Evolutionary conservation across 192 early-diverging fungal genomes (phyloP).

Genomic region (Coemansia asiatica): DNA sequence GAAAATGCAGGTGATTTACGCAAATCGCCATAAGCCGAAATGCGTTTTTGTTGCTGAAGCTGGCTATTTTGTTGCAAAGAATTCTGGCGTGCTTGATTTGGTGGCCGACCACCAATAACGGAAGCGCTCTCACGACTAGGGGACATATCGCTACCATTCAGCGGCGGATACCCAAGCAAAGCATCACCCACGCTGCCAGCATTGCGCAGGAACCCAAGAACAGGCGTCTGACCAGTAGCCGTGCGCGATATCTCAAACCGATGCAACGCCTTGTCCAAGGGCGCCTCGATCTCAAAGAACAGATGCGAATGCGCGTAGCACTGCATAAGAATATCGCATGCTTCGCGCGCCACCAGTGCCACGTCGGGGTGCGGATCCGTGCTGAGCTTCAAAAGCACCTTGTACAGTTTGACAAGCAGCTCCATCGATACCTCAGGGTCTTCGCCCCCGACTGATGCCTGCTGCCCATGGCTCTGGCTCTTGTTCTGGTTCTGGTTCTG

Average conservation of each 20-base stretch:
- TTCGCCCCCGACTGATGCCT: conserved; percentile 14
- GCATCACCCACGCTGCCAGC: conserved; percentile 35
- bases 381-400: conserved; percentile 76
- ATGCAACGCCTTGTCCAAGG: conserved; percentile 45
- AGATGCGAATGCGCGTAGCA: conserved; percentile 46
- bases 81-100: neutral
- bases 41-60: conserved; percentile 19
- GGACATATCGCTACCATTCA: conserved; percentile 1
- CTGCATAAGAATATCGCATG: conserved; percentile 69
- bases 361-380: conserved; percentile 83
- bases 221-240: conserved; percentile 31
- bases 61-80: conserved; percentile 15
- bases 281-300: conserved; percentile 31
- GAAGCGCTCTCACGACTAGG: neutral
- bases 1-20: neutral
- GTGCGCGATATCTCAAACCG: conserved; percentile 37
- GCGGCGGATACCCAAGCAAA: conserved; percentile 27
- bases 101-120: neutral
- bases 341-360: conserved; percentile 61
- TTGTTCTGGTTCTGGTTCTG: conserved; percentile 8
- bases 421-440: conserved; percentile 31
- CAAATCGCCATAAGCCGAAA: conserved; percentile 15
- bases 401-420: conserved; percentile 69
- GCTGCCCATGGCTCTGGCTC: no score
- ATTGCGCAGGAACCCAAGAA: conserved; percentile 23